Evolutionary conservation across 2,329 filamentous ascomycete genomes (phyloP).

Genomic region (Thelonectria rubi): DNA sequence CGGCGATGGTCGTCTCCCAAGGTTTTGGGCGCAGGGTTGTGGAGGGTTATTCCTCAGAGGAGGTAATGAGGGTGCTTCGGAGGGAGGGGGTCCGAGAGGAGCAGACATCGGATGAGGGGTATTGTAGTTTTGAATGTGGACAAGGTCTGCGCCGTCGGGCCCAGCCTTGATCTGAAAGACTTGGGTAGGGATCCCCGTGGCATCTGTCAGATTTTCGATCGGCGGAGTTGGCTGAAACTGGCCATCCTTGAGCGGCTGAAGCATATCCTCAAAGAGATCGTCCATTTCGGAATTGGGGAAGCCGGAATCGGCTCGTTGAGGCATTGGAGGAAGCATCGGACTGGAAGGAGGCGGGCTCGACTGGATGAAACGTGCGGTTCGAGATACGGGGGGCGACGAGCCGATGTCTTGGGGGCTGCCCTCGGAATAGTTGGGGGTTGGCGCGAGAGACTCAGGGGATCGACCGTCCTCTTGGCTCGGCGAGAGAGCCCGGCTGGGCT

Average conservation of each 20-base stretch:
- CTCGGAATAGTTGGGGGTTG: slow-evolving; percentile 63
- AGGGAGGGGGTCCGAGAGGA: slow-evolving; percentile 28
- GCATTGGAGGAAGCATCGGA: slow-evolving; percentile 75
- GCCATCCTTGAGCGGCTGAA: slow-evolving; percentile 52
- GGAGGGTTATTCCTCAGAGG: slow-evolving; percentile 34
- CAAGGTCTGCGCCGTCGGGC: slow-evolving; percentile 47
- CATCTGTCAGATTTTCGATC: slow-evolving; percentile 45
- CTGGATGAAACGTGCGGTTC: slow-evolving; percentile 62
- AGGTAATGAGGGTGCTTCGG: slow-evolving; percentile 39
- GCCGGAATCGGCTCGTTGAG: slow-evolving; percentile 77
- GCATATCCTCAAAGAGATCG: slow-evolving; percentile 70
- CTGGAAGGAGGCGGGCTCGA: slow-evolving; percentile 80
- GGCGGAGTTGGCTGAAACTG: slow-evolving; percentile 38
- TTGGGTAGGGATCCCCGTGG: slow-evolving; percentile 52
- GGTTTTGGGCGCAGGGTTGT: slow-evolving; percentile 25
- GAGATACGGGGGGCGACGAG: slow-evolving; percentile 87
- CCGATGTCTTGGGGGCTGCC: slow-evolving; percentile 84
- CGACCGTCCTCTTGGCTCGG: slow-evolving; percentile 60
- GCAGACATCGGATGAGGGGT: slow-evolving; percentile 39
- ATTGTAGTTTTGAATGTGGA: slow-evolving; percentile 50
- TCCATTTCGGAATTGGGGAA: slow-evolving; percentile 84
- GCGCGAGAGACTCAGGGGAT: slow-evolving; percentile 63
- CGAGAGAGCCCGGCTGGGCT: slow-evolving; percentile 52
- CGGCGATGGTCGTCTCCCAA: slow-evolving; percentile 33
- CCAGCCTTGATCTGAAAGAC: slow-evolving; percentile 53